A percentile compares a stretch with the other conserved stretches of the same genome.
phyloP scores from a whole-genome alignment of 1,284 basidiomycete genomes.

The Apiotrichum mycotoxinovorans region DNA sequence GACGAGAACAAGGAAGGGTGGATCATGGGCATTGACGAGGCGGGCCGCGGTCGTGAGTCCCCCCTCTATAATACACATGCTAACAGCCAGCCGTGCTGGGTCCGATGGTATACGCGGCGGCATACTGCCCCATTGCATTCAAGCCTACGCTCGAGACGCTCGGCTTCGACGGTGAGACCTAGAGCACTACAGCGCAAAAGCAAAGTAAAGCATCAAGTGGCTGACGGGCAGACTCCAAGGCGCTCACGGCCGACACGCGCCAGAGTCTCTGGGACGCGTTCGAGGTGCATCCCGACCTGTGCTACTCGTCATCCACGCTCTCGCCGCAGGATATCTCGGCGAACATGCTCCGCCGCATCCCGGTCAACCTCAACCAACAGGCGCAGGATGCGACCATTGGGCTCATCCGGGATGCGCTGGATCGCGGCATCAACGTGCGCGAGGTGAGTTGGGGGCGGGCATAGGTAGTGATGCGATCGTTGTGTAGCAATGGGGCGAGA shows the following conservation, averaged over 20 bases:
- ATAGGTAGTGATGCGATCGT: no score
- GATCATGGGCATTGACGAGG: constrained; percentile 93
- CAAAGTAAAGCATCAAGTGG: no score
- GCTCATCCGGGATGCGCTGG: constrained; percentile 77
- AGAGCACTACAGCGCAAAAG: no score
- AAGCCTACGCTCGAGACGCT: constrained; percentile 69
- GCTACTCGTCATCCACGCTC: constrained; percentile 53
- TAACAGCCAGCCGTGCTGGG: constrained; percentile 34
- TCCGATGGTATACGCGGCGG: constrained; percentile 91
- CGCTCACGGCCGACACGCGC: constrained; percentile 70
- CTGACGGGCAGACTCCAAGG: constrained; percentile 69
- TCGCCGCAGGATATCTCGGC: constrained; percentile 81
- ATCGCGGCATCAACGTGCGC: constrained; percentile 74
- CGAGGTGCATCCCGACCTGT: constrained; percentile 30
- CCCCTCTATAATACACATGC: background rate
- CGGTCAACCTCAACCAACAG: constrained; percentile 87
- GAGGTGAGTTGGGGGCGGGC: constrained; percentile 56
- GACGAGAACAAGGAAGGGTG: constrained; percentile 56
- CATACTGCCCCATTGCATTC: constrained; percentile 82
- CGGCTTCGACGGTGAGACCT: constrained; percentile 76
- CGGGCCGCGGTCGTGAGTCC: constrained; percentile 72
- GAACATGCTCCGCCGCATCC: constrained; percentile 81
- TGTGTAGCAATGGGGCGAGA: background rate
- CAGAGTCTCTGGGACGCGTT: constrained; percentile 50
- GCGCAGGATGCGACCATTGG: constrained; percentile 86